Percentiles rank a stretch among this genome's conserved stretches.
Evolutionary conservation across 345 rosid species (phyloP).

Genomic region (Eucalyptus curtisii): DNA sequence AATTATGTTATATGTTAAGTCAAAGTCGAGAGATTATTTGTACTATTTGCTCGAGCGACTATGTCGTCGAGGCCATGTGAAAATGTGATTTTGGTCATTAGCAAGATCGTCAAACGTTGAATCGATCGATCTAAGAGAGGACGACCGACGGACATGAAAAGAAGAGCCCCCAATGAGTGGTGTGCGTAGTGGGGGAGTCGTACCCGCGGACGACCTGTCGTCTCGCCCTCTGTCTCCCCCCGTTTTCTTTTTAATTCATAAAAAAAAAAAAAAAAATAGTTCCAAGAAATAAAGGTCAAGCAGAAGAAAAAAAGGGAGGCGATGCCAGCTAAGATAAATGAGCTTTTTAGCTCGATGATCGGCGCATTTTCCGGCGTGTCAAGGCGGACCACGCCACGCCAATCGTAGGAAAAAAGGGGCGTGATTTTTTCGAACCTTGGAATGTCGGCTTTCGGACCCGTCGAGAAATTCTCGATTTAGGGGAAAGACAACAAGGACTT

Average conservation of each 20-base stretch:
- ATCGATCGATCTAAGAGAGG: neutral
- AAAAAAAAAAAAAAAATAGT: neutral
- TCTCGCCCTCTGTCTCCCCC: neutral
- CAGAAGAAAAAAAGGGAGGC: neutral
- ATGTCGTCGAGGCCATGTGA: neutral
- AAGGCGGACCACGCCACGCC: neutral
- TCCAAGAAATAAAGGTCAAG: neutral
- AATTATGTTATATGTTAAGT: no score
- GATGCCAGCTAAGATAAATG: neutral
- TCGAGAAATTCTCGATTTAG: neutral
- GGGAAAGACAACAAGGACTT: neutral
- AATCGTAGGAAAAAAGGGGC: neutral
- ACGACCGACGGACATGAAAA: neutral
- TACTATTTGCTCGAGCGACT: no score
- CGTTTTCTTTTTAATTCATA: neutral
- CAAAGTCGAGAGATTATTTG: rapidly evolving
- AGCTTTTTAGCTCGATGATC: neutral
- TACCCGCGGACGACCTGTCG: neutral
- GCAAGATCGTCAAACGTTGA: neutral
- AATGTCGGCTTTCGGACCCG: neutral
- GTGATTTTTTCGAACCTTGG: neutral
- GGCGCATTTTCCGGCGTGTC: neutral
- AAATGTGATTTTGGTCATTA: neutral
- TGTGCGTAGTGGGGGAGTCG: neutral
- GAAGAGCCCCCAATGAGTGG: neutral